phyloP scores from a whole-genome alignment of 1,284 basidiomycete species.

The Meira nashicola region DNA sequence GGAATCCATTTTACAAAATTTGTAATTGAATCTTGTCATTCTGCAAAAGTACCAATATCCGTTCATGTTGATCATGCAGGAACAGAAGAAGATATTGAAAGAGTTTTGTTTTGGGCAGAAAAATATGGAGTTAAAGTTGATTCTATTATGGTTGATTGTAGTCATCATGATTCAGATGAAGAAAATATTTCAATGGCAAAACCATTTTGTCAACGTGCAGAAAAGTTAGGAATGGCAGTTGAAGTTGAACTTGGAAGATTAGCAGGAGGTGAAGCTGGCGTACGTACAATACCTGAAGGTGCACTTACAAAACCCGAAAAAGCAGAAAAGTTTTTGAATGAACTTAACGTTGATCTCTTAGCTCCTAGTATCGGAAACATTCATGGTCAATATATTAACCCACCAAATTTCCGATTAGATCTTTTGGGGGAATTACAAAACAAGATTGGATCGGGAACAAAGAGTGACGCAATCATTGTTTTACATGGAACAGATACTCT shows the following conservation, averaged over 20 bases:
- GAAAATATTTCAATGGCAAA: conserved; percentile 28
- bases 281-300: conserved; percentile 55
- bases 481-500: conserved; percentile 35
- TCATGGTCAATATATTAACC: conserved; percentile 49
- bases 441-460: conserved; percentile 18
- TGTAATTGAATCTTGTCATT: conserved; percentile 20
- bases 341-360: conserved; percentile 54
- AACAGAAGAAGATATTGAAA: conserved; percentile 22
- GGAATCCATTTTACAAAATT: conserved; percentile 24
- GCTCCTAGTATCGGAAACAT: conserved; percentile 57
- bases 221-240: conserved; percentile 54
- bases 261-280: conserved; percentile 56
- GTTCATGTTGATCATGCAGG: conserved; percentile 34
- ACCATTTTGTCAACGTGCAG: conserved; percentile 35
- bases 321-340: conserved; percentile 40
- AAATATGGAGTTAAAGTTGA: conserved; percentile 22
- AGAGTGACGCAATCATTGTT: conserved; percentile 18
- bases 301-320: conserved; percentile 55
- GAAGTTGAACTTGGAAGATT: conserved; percentile 57
- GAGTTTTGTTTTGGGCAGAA: conserved; percentile 23
- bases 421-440: conserved; percentile 21
- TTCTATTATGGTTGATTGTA: conserved; percentile 33
- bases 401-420: conserved; percentile 23
- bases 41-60: conserved; percentile 23
- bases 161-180: conserved; percentile 26